Percentiles rank a stretch among this genome's conserved stretches.
phyloP scores from a whole-genome alignment of 2,329 filamentous ascomycete genomes.

The Orbilia blumenaviensis region DNA sequence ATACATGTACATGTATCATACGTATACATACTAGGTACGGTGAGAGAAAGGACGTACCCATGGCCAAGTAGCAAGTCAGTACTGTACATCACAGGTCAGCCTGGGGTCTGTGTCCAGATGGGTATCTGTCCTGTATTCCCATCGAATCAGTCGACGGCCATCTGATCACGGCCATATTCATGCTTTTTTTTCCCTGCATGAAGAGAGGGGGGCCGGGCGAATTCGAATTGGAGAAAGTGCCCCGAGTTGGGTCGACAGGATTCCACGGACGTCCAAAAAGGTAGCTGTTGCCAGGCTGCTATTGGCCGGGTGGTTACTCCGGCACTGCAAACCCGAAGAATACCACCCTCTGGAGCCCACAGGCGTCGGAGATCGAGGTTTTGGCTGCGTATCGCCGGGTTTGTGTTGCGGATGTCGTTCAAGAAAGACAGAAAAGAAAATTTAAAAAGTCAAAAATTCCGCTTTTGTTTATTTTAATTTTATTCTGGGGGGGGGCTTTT shows the following conservation, averaged over 20 bases:
- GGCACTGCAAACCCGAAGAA: slow-evolving; percentile 6
- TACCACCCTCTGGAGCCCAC: neutral
- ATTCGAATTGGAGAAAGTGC: too few species aligned
- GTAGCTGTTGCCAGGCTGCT: slow-evolving; percentile 8
- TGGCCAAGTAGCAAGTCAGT: too few species aligned
- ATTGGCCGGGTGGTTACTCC: slow-evolving; percentile 29
- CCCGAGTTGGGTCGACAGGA: neutral
- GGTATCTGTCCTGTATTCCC: neutral
- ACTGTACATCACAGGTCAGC: too few species aligned
- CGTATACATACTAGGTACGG: too few species aligned
- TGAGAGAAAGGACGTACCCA: too few species aligned
- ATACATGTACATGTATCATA: too few species aligned
- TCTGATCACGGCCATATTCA: neutral
- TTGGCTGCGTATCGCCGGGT: slow-evolving; percentile 42
- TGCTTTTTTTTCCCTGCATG: slow-evolving; percentile 26
- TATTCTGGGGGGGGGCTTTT: too few species aligned
- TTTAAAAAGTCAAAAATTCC: slow-evolving; percentile 16
- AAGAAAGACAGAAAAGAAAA: neutral
- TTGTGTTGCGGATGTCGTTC: slow-evolving; percentile 38
- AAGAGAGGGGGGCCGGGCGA: neutral
- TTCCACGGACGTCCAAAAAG: neutral
- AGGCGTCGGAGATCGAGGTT: slow-evolving; percentile 31
- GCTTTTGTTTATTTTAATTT: neutral
- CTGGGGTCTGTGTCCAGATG: too few species aligned
- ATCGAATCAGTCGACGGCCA: slow-evolving; percentile 5